Base-by-base conservation (phyloP, 768 basidiomycete species). In the Tulasnella sp. region DNA sequence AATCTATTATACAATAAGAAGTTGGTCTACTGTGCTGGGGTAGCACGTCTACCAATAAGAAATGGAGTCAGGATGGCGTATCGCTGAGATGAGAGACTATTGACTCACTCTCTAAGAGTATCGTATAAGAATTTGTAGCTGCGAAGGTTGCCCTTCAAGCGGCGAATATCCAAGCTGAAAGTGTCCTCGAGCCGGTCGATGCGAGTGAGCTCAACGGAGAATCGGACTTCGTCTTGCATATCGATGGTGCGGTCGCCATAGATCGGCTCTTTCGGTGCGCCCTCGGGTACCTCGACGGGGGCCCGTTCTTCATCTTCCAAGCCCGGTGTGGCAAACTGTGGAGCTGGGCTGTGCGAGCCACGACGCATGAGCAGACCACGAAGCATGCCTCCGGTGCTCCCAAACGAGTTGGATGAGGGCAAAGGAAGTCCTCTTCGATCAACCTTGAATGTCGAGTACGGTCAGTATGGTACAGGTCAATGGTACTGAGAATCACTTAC, bases 61-160 rank as follows among this genome's bases (percentile, higher is more conserved):
- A 40, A 40, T 26, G 29, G 5, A 29, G 52, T 59, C 52, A 59
- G 52, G 7, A 26, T 22, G 22, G n/a, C 2, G 52, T 26, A 3
- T 29, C 7, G 11, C 11, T 22, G 17, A 26, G 52, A 59, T 9
- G 7, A 29, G 29, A 59, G 8, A 9, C 9, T 8, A 8, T 26
- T n/a, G 3, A 87, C 92, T 77, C 79, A 94, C 92, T 90, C 86
- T 86, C 92, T 86, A 79, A 94, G 83, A 73, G 86, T 88, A 83
- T 94, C 92, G 79, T 94, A 94, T 80, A 94, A 82, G 80, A 91
- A 94, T 81, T 94, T 93, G 82, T 94, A 98, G 80, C 92, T 93
- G 81, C 92, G 87, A 79, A 96, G 82, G 78, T 92, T 92, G 35
- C 97, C 97, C 80, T 96, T 95, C 78, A 98, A 79, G 75, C 97